phyloP scores from a whole-genome alignment of 768 basidiomycete genomes.

The Cyclocybe aegerita region DNA sequence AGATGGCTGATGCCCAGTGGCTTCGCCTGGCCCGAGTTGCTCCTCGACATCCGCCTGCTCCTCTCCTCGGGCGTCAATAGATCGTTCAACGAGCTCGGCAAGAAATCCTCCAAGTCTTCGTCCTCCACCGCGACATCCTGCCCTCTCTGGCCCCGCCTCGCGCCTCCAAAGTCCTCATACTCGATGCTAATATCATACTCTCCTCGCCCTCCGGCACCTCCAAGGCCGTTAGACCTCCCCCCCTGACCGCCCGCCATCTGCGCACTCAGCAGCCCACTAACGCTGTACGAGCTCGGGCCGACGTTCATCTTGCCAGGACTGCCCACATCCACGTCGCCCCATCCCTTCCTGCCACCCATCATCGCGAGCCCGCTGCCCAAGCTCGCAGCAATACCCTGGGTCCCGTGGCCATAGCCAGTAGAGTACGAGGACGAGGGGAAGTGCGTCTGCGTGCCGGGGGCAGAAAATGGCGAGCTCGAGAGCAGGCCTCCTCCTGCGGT shows the following conservation, averaged over 20 bases:
- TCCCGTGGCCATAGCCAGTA: slow-evolving; percentile 14
- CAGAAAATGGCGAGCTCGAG: slow-evolving; percentile 73
- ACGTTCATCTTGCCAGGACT: slow-evolving; percentile 8
- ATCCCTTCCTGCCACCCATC: slow-evolving; percentile 41
- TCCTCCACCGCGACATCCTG: slow-evolving; percentile 57
- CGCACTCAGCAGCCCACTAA: slow-evolving; percentile 15
- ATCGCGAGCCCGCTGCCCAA: slow-evolving; percentile 54
- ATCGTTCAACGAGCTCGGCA: slow-evolving; percentile 87
- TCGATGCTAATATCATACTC: slow-evolving; percentile 39
- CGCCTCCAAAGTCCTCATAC: slow-evolving; percentile 35
- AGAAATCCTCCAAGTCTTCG: slow-evolving; percentile 83
- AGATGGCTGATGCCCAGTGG: slow-evolving; percentile 16
- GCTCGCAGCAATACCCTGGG: slow-evolving; percentile 57
- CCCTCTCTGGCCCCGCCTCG: slow-evolving; percentile 12
- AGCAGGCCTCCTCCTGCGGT: slow-evolving; percentile 23
- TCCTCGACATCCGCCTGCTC: slow-evolving; percentile 77
- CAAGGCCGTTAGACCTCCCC: slow-evolving; percentile 1
- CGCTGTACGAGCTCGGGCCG: slow-evolving; percentile 16
- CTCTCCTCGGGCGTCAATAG: slow-evolving; percentile 88
- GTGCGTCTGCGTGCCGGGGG: slow-evolving; percentile 61
- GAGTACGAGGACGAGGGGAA: slow-evolving; percentile 43
- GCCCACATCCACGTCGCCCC: slow-evolving; percentile 26
- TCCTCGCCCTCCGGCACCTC: slow-evolving; percentile 12
- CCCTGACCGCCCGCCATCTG: slow-evolving; percentile 14
- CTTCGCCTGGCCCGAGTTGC: slow-evolving; percentile 45